Conservation (phyloP, 768 basidiomycete species). For the Termitomyces titanicus region DNA sequence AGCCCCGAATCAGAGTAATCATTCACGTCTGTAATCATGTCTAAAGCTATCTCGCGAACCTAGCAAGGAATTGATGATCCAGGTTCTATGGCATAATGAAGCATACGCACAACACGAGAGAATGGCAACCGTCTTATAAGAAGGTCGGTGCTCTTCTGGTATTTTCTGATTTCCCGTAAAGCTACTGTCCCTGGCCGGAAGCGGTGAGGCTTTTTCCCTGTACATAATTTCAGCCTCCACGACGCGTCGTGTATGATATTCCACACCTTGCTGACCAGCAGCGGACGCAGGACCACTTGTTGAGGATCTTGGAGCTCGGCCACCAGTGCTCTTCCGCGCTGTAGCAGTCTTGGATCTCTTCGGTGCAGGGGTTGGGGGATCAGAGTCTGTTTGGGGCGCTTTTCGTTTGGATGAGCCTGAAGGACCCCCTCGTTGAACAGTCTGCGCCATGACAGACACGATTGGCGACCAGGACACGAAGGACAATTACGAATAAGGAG, state of each 20-base stretch:
- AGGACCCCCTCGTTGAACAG: conserved; percentile 51
- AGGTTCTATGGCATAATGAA: not conserved
- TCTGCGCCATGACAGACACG: conserved; percentile 56
- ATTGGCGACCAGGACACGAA: not conserved
- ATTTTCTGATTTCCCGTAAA: conserved; percentile 88
- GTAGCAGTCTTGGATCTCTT: conserved; percentile 56
- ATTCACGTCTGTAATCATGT: conserved; percentile 80
- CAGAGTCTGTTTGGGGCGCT: conserved; percentile 37
- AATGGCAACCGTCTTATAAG: conserved; percentile 88
- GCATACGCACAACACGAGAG: conserved; percentile 74
- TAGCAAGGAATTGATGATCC: conserved; percentile 25
- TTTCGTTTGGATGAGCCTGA: conserved; percentile 41
- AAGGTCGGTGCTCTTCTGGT: conserved; percentile 91
- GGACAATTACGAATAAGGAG: no score
- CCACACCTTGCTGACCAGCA: conserved; percentile 6
- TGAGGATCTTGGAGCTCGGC: conserved; percentile 44
- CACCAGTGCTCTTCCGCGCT: conserved; percentile 85
- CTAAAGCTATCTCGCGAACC: conserved; percentile 94
- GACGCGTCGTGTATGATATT: not conserved
- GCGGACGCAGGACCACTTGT: conserved; percentile 11
- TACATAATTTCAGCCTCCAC: not conserved
- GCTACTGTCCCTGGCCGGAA: conserved; percentile 90
- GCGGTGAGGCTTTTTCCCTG: conserved; percentile 48
- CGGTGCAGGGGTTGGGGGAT: conserved; percentile 42
- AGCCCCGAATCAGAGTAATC: conserved; percentile 56